These are phyloP conservation scores for Dactylonectria macrodidyma DNA, from an alignment of 2,329 filamentous ascomycete genomes.

Conservation along the genomic window DNA sequence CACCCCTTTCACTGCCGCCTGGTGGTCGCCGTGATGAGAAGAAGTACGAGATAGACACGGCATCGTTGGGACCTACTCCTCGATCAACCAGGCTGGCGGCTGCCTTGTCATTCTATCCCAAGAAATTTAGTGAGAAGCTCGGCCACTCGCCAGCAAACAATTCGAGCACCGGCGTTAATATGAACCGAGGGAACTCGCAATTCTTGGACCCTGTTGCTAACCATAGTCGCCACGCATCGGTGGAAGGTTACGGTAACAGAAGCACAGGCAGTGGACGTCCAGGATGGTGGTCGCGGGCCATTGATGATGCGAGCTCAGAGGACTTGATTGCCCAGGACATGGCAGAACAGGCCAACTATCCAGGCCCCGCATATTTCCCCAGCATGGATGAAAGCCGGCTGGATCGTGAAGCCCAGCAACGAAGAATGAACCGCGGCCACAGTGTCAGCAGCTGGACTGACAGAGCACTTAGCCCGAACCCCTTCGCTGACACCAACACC, in stretches of 20 bases:
- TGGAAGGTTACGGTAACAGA: slow-evolving; percentile 28
- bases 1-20: slow-evolving; percentile 59
- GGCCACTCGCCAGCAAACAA: slow-evolving; percentile 40
- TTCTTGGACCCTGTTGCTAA: slow-evolving; percentile 56
- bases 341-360: slow-evolving; percentile 34
- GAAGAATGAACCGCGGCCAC: slow-evolving; percentile 20
- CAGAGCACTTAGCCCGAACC: slow-evolving; percentile 27
- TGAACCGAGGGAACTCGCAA: slow-evolving; percentile 69
- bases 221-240: slow-evolving; percentile 59
- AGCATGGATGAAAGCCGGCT: slow-evolving; percentile 28
- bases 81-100: slow-evolving; percentile 52
- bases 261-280: slow-evolving; percentile 28
- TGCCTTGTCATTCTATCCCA: slow-evolving; percentile 49
- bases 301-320: slow-evolving; percentile 56
- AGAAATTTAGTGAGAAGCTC: slow-evolving; percentile 43
- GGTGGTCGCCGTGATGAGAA: slow-evolving; percentile 28
- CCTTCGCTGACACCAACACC: slow-evolving; percentile 60
- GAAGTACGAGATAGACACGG: slow-evolving; percentile 56
- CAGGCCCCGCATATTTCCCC: slow-evolving; percentile 15
- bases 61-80: slow-evolving; percentile 65
- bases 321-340: slow-evolving; percentile 51
- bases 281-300: slow-evolving; percentile 63
- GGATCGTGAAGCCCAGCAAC: slow-evolving; percentile 32
- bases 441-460: slow-evolving; percentile 27
- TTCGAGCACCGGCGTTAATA: slow-evolving; percentile 60